phyloP scores from a whole-genome alignment of 1,284 basidiomycete genomes.

The Ceratobasidium sp. region DNA sequence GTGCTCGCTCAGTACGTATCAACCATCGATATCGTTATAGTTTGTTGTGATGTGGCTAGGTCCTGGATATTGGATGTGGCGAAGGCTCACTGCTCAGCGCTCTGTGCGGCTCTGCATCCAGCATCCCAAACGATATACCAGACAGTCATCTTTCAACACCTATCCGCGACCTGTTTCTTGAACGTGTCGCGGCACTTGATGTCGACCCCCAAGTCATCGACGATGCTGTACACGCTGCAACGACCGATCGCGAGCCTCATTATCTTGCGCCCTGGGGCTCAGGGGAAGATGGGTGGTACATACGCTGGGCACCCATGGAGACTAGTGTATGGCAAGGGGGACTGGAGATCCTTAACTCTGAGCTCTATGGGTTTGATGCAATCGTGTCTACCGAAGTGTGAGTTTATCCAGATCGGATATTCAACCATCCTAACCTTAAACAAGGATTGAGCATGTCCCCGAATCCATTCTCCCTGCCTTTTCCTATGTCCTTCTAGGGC shows the following conservation, averaged over 20 bases:
- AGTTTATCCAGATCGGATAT: constrained; percentile 53
- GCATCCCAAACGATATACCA: constrained; percentile 57
- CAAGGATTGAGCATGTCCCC: constrained; percentile 88
- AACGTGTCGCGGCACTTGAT: constrained; percentile 74
- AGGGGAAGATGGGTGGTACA: constrained; percentile 49
- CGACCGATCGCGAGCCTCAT: constrained; percentile 52
- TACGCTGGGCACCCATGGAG: constrained; percentile 78
- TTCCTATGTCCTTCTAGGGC: constrained; percentile 81
- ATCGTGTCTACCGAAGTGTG: constrained; percentile 90
- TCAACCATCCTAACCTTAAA: not conserved
- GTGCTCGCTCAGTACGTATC: constrained; percentile 24
- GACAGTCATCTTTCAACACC: constrained; percentile 59
- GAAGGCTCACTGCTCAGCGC: constrained; percentile 76
- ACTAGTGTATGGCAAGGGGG: constrained; percentile 86
- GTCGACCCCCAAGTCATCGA: constrained; percentile 64
- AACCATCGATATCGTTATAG: not conserved
- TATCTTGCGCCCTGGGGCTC: constrained; percentile 47
- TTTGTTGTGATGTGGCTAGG: constrained; percentile 57
- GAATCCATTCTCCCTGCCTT: constrained; percentile 77
- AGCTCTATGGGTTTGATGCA: constrained; percentile 78
- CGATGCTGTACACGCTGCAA: constrained; percentile 63
- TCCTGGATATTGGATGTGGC: constrained; percentile 84
- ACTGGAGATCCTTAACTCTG: constrained; percentile 77
- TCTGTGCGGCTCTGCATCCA: constrained; percentile 76
- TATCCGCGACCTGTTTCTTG: constrained; percentile 64